phyloP scores from a whole-genome alignment of 441 rosid genomes.

The Isatis lusitanica region DNA sequence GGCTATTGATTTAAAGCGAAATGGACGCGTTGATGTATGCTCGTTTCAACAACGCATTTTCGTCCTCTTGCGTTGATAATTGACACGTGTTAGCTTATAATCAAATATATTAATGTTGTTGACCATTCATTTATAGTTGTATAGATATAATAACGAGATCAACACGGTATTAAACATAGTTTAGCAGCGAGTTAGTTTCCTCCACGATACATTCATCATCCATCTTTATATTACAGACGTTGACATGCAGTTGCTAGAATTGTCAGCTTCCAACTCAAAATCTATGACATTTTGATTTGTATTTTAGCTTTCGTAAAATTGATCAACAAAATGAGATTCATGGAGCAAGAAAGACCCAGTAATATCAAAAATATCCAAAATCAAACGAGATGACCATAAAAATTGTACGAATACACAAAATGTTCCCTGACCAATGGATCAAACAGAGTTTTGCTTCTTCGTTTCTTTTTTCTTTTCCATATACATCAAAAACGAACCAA shows the following conservation, averaged over 20 bases:
- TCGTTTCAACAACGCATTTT: conserved; percentile 29
- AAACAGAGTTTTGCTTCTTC: conserved; percentile 3
- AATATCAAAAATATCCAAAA: background rate
- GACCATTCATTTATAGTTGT: no score
- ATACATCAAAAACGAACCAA: conserved; percentile 17
- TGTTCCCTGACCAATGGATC: background rate
- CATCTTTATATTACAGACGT: no score
- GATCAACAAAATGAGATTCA: background rate
- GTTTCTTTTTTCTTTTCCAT: conserved; percentile 1
- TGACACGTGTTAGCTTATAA: conserved; percentile 20
- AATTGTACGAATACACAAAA: conserved; percentile 1
- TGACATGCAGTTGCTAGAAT: no score
- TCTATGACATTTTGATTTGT: background rate
- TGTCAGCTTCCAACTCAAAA: background rate
- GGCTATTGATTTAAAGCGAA: conserved; percentile 29
- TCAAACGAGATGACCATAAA: background rate
- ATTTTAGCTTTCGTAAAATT: background rate
- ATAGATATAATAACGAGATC: no score
- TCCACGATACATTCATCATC: no score
- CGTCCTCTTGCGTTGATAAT: background rate
- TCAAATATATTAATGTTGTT: no score
- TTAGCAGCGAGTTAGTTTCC: no score
- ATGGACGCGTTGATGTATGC: conserved; percentile 28
- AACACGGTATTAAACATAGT: no score
- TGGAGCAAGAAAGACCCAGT: background rate